phyloP scores from a whole-genome alignment of 306 rosid species.

The Medicago lupulina region DNA sequence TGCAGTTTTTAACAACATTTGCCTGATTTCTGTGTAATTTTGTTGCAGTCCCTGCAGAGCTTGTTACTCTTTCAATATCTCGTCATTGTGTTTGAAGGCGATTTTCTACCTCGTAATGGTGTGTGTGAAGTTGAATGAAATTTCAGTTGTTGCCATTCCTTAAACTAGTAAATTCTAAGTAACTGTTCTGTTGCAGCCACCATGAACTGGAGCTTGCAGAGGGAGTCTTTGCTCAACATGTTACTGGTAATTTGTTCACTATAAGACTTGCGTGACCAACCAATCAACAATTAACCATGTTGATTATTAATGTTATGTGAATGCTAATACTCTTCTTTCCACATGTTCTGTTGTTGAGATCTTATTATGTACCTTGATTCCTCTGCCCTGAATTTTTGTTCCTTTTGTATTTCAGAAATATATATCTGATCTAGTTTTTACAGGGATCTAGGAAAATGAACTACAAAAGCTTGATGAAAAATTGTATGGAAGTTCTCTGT shows the following conservation, averaged over 20 bases:
- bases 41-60: slow-evolving; percentile 64
- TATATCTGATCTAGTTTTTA: slow-evolving; percentile 46
- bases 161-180: slow-evolving; percentile 38
- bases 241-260: slow-evolving; percentile 65
- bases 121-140: slow-evolving; percentile 55
- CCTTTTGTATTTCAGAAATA: slow-evolving; percentile 35
- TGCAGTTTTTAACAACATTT: neutral
- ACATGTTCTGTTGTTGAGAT: slow-evolving; percentile 29
- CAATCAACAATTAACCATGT: slow-evolving; percentile 26
- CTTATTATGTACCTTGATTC: slow-evolving; percentile 37
- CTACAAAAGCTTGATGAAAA: slow-evolving; percentile 72
- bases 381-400: slow-evolving; percentile 6
- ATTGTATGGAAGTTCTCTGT: slow-evolving; percentile 66
- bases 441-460: slow-evolving; percentile 80
- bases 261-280: slow-evolving; percentile 37
- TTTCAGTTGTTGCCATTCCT: slow-evolving; percentile 30
- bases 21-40: slow-evolving; percentile 35
- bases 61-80: slow-evolving; percentile 84
- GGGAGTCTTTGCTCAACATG: slow-evolving; percentile 80
- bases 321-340: slow-evolving; percentile 19
- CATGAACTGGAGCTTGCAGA: slow-evolving; percentile 67
- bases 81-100: slow-evolving; percentile 70
- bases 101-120: slow-evolving; percentile 69
- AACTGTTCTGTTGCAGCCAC: slow-evolving; percentile 63
- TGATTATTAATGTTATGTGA: slow-evolving; percentile 27